A percentile compares a stretch with the other conserved stretches of the same genome.
Conservation (phyloP, 2,329 filamentous ascomycete genomes). For the Whalleya microplaca region DNA sequence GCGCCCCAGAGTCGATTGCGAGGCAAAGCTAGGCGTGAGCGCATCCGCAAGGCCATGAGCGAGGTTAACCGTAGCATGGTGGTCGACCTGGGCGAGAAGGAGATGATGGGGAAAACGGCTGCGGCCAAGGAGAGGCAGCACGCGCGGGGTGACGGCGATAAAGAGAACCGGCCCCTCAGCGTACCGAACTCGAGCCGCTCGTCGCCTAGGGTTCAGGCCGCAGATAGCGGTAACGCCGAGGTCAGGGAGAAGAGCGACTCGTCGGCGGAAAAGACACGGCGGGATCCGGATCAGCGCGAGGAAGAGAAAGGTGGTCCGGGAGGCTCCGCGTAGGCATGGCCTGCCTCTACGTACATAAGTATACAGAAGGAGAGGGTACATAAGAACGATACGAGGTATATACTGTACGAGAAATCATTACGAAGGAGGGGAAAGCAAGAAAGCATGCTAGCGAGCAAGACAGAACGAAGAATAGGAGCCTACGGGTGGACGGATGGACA, state of each 20-base stretch:
- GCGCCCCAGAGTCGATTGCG: slow-evolving; percentile 59
- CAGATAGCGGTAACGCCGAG: slow-evolving; percentile 1
- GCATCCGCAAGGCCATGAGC: slow-evolving; percentile 59
- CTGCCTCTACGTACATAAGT: no score
- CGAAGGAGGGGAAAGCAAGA: no score
- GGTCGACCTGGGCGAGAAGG: slow-evolving; percentile 36
- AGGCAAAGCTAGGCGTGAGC: slow-evolving; percentile 58
- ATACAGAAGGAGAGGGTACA: no score
- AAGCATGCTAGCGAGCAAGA: no score
- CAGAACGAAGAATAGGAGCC: no score
- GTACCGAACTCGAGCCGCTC: not conserved
- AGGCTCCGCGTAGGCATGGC: no score
- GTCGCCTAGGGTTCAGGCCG: not conserved
- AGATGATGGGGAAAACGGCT: slow-evolving; percentile 25
- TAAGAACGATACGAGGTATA: no score
- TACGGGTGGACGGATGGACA: no score
- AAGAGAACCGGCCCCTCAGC: slow-evolving; percentile 47
- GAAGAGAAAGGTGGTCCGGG: not conserved
- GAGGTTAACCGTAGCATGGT: slow-evolving; percentile 50
- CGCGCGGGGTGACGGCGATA: slow-evolving; percentile 42
- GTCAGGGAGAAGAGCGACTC: slow-evolving; percentile 13
- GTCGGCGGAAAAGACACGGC: slow-evolving; percentile 11
- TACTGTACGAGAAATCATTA: no score
- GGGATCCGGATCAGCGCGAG: not conserved
- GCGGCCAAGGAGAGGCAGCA: slow-evolving; percentile 31